Conservation (phyloP, 2,329 filamentous ascomycete genomes). For the Fusarium napiforme region DNA sequence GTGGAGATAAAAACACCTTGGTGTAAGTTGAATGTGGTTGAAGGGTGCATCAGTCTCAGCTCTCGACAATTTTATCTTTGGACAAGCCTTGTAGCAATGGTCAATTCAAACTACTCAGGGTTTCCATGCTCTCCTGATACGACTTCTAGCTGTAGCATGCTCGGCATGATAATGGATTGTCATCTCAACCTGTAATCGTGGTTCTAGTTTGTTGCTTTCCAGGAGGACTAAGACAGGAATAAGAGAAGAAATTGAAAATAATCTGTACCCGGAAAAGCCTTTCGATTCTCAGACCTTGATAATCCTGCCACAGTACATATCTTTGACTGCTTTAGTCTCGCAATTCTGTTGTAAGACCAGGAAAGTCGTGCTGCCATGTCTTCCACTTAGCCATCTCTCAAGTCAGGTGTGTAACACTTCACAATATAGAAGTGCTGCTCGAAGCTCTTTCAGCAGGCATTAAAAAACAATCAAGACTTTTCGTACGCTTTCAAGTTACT, state of each 20-base stretch:
- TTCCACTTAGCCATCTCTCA: background rate
- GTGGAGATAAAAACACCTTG: slow-evolving; percentile 16
- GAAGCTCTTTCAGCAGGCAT: background rate
- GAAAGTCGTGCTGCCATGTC: background rate
- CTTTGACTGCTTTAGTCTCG: background rate
- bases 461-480: slow-evolving; percentile 22
- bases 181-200: background rate
- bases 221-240: background rate
- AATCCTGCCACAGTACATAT: background rate
- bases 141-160: background rate
- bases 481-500: slow-evolving; percentile 27
- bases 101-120: background rate
- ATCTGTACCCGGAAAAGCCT: background rate
- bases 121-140: background rate
- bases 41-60: background rate
- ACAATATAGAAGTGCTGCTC: background rate
- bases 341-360: background rate
- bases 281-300: background rate
- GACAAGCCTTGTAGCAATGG: background rate
- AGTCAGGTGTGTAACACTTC: background rate
- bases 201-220: background rate
- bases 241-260: background rate
- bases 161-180: background rate
- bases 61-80: background rate
- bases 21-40: slow-evolving; percentile 2